Base-by-base conservation (phyloP, 129 eudicot genomes). In the Flaveria linearis region DNA sequence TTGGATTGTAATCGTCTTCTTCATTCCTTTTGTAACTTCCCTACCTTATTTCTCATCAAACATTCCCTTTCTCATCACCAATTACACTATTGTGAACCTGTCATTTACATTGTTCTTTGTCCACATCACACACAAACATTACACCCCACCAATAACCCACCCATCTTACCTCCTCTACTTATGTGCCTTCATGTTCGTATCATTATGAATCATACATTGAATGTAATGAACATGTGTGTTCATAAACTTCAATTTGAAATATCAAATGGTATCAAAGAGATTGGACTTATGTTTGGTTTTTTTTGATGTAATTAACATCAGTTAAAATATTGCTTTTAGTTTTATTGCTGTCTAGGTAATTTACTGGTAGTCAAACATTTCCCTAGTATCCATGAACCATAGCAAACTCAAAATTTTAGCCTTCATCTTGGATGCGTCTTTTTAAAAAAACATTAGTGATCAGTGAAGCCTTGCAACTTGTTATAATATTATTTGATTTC, bases 141-240 rank as follows among this genome's bases (percentile, higher is more conserved):
- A n/a, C n/a, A n/a, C n/a, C n/a, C n/a, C n/a, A n/a, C n/a, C n/a
- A n/a, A n/a, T n/a, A n/a, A 63, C 69, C 69, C 45, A 15, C 45
- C 42, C 46, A 15, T 63, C 14, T 65, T 65, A 23, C 50, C 49
- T 7, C 26, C 70, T 70, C 43, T 41, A 23, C 9, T 18, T 47
- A 49, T 7, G 43, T 33, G 9, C 61, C 51, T 49, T 76, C 33
- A 30, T 75, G 50, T 66, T 64, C 9, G 33, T 49, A 65, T 50
- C 36, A 66, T 61, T 75, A 28, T 28, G 28, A 74, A 46, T 17
- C 71, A 62, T 75, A 36, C 30, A 15, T 74, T n/a, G 16, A 55
- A 39, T 68, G 47, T 55, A 69, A 10, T 55, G 46, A 57, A 58
- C 14, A 23, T 52, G 60, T 42, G 57, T 77, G 9, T 69, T 58